Evolutionary conservation across 352 stramenopile genomes (phyloP).

Genomic region (Phytophthora pseudosyringae): DNA sequence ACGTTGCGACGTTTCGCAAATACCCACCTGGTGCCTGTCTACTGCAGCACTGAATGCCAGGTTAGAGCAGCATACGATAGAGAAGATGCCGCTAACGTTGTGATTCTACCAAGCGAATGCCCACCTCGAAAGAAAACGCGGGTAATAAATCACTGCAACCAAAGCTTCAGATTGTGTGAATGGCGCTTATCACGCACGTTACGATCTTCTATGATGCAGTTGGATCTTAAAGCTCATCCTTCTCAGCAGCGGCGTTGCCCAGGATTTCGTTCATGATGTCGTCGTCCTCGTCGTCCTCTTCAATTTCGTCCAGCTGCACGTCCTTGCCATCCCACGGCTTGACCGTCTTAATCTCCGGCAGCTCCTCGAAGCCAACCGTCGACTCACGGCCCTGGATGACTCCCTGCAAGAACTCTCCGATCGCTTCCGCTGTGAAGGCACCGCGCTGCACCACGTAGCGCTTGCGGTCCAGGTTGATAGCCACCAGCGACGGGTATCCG

Average conservation of each 20-base stretch:
- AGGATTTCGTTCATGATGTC: conserved; percentile 91
- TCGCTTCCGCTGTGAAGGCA: conserved; percentile 70
- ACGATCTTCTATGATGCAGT: conserved; percentile 25
- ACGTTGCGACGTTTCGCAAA: too few species aligned
- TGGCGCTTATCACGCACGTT: conserved; percentile 9
- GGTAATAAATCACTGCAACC: conserved; percentile 11
- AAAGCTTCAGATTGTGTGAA: conserved; percentile 18
- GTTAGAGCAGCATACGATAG: too few species aligned
- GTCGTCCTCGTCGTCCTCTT: conserved; percentile 85
- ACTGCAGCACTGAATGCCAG: too few species aligned
- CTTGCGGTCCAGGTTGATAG: conserved; percentile 88
- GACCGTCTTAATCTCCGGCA: conserved; percentile 70
- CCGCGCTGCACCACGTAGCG: conserved; percentile 84
- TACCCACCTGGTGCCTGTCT: too few species aligned
- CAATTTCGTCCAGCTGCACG: conserved; percentile 69
- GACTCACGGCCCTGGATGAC: conserved; percentile 74
- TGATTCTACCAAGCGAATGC: neutral
- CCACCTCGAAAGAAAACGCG: too few species aligned
- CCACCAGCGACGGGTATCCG: conserved; percentile 91
- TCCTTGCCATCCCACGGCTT: conserved; percentile 87
- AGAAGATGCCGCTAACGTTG: too few species aligned
- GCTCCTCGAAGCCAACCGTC: conserved; percentile 65
- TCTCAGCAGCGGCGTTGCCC: conserved; percentile 49
- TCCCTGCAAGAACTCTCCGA: conserved; percentile 74
- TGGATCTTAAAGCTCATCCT: conserved; percentile 78